Conservation (phyloP, 176 grass and related monocot genomes). For the Musa itinerans region DNA sequence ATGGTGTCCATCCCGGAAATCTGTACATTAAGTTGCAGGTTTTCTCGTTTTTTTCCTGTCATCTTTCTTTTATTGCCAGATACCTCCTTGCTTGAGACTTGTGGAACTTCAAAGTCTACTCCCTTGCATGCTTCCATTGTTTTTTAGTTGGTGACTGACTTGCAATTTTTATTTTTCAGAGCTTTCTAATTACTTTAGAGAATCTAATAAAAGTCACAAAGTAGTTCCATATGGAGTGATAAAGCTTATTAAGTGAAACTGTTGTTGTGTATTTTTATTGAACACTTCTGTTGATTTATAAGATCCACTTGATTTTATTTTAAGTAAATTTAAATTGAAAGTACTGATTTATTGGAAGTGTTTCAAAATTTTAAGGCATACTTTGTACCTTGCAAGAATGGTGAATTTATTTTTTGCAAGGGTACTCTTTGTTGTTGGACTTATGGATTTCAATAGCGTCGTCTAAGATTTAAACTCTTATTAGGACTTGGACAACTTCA, state of each 20-base stretch:
- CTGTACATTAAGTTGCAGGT: conserved; percentile 80
- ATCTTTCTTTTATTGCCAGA: not conserved
- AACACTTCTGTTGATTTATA: too few species aligned
- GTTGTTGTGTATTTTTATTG: not conserved
- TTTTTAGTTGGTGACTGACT: not conserved
- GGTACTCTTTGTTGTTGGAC: not conserved
- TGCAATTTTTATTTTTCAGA: not conserved
- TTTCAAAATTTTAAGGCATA: not conserved
- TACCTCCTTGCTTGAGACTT: not conserved
- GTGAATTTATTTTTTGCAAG: not conserved
- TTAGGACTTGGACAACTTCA: too few species aligned
- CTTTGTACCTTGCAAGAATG: not conserved
- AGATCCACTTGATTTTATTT: too few species aligned
- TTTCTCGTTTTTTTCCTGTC: not conserved
- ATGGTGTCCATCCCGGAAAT: conserved; percentile 56
- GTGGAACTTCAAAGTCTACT: not conserved
- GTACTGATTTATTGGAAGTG: not conserved
- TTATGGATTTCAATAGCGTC: not conserved
- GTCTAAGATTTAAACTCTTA: not conserved
- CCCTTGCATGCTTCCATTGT: too few species aligned
- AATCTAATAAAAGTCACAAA: not conserved
- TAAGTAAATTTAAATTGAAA: too few species aligned
- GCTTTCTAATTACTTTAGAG: not conserved
- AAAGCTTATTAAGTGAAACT: not conserved
- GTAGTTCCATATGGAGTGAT: not conserved